These are phyloP conservation scores for Epichloe sylvatica DNA, from an alignment of 2,329 filamentous ascomycete genomes.

Conservation along the genomic window DNA sequence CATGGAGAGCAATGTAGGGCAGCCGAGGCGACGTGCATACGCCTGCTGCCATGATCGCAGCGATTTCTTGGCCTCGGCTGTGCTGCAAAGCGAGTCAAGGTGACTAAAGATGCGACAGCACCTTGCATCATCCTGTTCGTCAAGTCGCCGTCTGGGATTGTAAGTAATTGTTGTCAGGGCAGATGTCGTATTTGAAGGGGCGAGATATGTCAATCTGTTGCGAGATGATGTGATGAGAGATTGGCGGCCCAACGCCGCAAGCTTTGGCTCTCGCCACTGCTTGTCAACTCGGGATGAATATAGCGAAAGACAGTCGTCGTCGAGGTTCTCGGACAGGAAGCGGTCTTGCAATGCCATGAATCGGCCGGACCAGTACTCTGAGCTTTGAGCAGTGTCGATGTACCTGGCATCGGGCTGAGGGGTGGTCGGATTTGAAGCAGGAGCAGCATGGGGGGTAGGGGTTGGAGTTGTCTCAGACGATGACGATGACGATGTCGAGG, in stretches of 20 bases:
- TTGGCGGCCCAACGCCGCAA: not conserved
- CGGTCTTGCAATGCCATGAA: slow-evolving; percentile 43
- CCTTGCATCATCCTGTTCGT: slow-evolving; percentile 29
- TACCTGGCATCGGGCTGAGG: slow-evolving; percentile 14
- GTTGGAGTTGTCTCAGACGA: not conserved
- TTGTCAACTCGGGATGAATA: not conserved
- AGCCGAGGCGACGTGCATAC: slow-evolving; percentile 29
- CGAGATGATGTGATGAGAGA: not conserved
- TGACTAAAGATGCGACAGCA: slow-evolving; percentile 30
- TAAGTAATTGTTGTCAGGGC: slow-evolving; percentile 14
- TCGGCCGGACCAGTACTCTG: slow-evolving; percentile 48
- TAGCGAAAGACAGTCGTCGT: slow-evolving; percentile 2
- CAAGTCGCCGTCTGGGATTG: slow-evolving; percentile 6
- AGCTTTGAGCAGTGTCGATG: slow-evolving; percentile 29
- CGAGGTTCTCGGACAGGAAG: slow-evolving; percentile 16
- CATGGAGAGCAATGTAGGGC: slow-evolving; percentile 26
- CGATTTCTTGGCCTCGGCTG: slow-evolving; percentile 31
- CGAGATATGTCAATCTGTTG: slow-evolving; percentile 15
- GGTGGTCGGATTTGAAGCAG: not conserved
- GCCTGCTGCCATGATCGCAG: slow-evolving; percentile 34
- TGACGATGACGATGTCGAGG: not conserved
- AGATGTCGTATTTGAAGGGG: slow-evolving; percentile 20
- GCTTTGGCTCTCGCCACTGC: not conserved
- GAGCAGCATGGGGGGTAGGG: not conserved
- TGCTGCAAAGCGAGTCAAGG: slow-evolving; percentile 33